Conservation (phyloP, 352 stramenopile genomes). For the Pythium diclinum region DNA sequence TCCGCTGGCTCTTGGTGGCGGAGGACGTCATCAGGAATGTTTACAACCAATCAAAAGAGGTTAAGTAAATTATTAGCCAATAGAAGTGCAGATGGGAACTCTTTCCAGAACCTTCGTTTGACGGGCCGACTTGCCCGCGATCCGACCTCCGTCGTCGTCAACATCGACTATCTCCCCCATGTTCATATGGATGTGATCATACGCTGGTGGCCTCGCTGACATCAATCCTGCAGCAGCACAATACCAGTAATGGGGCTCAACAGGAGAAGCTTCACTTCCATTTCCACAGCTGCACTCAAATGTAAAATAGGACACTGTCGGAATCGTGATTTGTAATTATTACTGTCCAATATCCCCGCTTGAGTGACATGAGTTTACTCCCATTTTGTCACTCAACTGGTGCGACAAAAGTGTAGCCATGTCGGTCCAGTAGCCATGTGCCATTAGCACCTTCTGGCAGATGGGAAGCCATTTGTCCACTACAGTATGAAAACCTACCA, state of each 20-base stretch:
- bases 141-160: neutral
- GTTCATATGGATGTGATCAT: neutral
- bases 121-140: neutral
- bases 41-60: conserved; percentile 17
- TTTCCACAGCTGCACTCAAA: neutral
- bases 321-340: neutral
- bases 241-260: neutral
- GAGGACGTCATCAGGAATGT: neutral
- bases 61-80: neutral
- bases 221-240: too few species aligned
- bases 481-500: neutral
- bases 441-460: neutral
- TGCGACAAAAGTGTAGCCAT: conserved; percentile 12
- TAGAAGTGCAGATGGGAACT: neutral
- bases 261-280: neutral
- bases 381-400: neutral
- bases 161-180: neutral
- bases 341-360: neutral
- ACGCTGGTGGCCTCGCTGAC: too few species aligned
- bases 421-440: conserved; percentile 4
- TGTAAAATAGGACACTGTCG: neutral
- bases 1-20: neutral
- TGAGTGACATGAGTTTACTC: neutral
- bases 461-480: neutral
- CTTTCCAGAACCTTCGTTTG: conserved; percentile 18